A percentile compares a stretch with the other conserved stretches of the same genome.
phyloP scores from a whole-genome alignment of 176 grass and related monocot species.

The Hordeum marinum region DNA sequence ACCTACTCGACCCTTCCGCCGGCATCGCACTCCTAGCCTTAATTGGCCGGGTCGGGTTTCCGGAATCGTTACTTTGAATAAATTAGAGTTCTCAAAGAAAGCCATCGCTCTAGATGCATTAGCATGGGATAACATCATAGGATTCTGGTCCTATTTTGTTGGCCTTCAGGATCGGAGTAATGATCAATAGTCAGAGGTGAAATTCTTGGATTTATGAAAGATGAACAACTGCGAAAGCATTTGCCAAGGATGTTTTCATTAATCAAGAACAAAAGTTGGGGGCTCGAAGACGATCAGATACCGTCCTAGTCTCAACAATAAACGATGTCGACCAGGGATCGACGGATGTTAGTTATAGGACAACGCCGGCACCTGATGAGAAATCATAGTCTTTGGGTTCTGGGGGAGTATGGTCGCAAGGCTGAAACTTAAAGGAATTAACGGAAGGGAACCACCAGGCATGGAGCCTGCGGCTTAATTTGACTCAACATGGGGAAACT shows the following conservation, averaged over 20 bases:
- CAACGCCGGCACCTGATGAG: constrained; percentile 76
- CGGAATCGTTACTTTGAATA: no score
- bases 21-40: no score
- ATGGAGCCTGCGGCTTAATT: constrained; percentile 33
- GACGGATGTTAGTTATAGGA: constrained; percentile 67
- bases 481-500: constrained; percentile 49
- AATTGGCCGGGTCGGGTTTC: no score
- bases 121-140: no score
- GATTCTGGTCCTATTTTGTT: no score
- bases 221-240: constrained; percentile 65
- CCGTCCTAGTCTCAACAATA: constrained; percentile 71
- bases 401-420: constrained; percentile 30
- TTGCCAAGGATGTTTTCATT: constrained; percentile 75
- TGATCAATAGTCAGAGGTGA: constrained; percentile 81
- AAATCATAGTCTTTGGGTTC: constrained; percentile 89
- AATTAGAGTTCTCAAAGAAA: no score
- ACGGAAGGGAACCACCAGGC: constrained; percentile 20
- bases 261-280: constrained; percentile 71
- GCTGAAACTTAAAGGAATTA: constrained; percentile 22
- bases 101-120: no score
- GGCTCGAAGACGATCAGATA: constrained; percentile 66
- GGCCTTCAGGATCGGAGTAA: no score
- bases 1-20: no score
- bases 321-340: constrained; percentile 59
- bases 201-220: constrained; percentile 83